Percentiles rank a stretch among this genome's conserved stretches.
These are phyloP conservation scores for Ceratocystis smalleyi DNA, from an alignment of 2,329 filamentous ascomycete genomes.

Conservation along the genomic window DNA sequence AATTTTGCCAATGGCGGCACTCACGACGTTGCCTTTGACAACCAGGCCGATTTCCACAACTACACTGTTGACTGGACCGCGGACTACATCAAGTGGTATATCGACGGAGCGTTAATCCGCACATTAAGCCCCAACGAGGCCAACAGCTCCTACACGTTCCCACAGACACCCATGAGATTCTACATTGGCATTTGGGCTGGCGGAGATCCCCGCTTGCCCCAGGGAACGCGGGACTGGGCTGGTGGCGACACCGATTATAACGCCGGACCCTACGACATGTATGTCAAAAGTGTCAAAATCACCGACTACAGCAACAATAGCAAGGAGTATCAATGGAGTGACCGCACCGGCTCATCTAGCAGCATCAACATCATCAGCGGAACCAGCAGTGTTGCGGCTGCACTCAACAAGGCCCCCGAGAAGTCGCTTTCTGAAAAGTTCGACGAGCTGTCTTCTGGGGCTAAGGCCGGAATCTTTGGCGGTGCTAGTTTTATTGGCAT, in stretches of 20 bases:
- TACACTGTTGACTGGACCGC: conserved; percentile 63
- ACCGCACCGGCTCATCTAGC: conserved; percentile 44
- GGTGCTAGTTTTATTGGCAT: conserved; percentile 29
- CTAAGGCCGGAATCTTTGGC: conserved; percentile 40
- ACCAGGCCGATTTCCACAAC: conserved; percentile 51
- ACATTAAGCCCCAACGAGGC: conserved; percentile 46
- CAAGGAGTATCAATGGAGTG: conserved; percentile 50
- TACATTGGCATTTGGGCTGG: conserved; percentile 53
- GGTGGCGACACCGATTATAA: conserved; percentile 52
- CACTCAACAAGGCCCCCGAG: conserved; percentile 23
- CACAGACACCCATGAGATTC: conserved; percentile 62
- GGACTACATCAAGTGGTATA: conserved; percentile 49
- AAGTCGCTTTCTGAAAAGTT: conserved; percentile 39
- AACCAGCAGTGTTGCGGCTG: conserved; percentile 38
- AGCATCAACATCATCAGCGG: conserved; percentile 46
- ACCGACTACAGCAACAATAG: conserved; percentile 43
- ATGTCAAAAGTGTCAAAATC: conserved; percentile 43
- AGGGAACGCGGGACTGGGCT: conserved; percentile 52
- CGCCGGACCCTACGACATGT: conserved; percentile 57
- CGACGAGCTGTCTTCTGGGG: conserved; percentile 32
- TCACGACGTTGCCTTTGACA: conserved; percentile 37
- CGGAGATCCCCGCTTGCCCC: conserved; percentile 38
- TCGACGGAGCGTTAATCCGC: conserved; percentile 52
- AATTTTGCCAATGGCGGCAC: conserved; percentile 47
- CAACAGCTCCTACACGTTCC: conserved; percentile 47